Base-by-base conservation (phyloP, 1,284 basidiomycete species). In the Fomes fomentarius region DNA sequence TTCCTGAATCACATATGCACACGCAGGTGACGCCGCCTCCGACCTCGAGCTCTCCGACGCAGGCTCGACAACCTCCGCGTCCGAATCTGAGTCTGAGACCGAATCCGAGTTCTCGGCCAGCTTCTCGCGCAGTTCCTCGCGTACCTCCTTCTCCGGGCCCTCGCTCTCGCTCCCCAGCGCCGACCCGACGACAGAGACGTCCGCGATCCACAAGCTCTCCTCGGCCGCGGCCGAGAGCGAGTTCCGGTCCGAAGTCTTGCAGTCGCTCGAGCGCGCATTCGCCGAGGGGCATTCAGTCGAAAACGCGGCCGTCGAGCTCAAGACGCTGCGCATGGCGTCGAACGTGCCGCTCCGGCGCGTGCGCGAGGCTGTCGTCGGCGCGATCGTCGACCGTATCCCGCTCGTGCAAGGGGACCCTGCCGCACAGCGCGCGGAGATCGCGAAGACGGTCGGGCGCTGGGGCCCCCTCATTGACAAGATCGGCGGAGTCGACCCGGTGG, bases 251-350 rank as follows among this genome's bases (percentile, higher is more conserved):
- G 94, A 96, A 70, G 93, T 92, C 44, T 76, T 71, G 15, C 87
- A 88, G 59, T 94, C 93, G 15, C 80, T 96, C 45, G 90, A 93
- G 54, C 89, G 94, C 53, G 94, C 94, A 21, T 95, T 95, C 69
- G 79, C 85, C n/a, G 94, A 96, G 71, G 86, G 82, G 1, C 94
- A 96, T 74, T 91, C 89, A 4, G 84, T 95, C 47, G 94, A 96
- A 65, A 94, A 96, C 72, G 93, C 94, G 1, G 82, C 92, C 0
- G 93, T 96, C 63, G 94, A 96, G 69, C 81, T 96, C 62, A 96
- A 96, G 77, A 96, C 94, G 47, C 80, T 96, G 49, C 87, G 94
- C 42, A 96, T 96, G 94, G 93, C 94, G 38, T 90, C 86, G 62
- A 96, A 96, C 67, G 94, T 96, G 41, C 81, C 90, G 4, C 79